phyloP scores from a whole-genome alignment of 2,329 filamentous ascomycete species.

The Fusarium brevicatenulatum region DNA sequence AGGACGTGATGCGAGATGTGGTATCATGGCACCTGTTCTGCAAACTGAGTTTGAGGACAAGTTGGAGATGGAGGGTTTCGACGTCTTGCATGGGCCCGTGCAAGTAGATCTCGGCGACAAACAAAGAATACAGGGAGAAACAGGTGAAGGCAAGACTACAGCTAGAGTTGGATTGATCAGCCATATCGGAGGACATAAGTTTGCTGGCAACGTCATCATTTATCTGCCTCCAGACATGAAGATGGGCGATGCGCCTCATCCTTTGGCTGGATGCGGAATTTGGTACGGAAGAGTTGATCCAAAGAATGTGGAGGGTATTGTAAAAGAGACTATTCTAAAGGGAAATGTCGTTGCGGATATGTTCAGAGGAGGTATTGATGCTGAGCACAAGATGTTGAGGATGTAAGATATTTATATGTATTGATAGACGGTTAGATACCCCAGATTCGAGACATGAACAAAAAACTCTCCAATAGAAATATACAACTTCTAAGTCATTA shows the following conservation, averaged over 20 bases:
- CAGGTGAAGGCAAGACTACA: slow-evolving; percentile 41
- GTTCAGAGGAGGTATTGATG: slow-evolving; percentile 75
- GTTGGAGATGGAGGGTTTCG: slow-evolving; percentile 60
- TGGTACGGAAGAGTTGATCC: slow-evolving; percentile 87
- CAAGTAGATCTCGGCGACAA: slow-evolving; percentile 41
- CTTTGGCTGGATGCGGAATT: slow-evolving; percentile 75
- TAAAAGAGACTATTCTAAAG: slow-evolving; percentile 73
- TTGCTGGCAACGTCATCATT: slow-evolving; percentile 84
- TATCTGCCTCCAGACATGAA: slow-evolving; percentile 72
- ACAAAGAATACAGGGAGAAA: slow-evolving; percentile 35
- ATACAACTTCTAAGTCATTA: not conserved
- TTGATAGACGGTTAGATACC: slow-evolving; percentile 22
- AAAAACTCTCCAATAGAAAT: not conserved
- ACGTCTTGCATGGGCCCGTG: slow-evolving; percentile 59
- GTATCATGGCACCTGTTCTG: slow-evolving; percentile 79
- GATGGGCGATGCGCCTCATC: slow-evolving; percentile 58
- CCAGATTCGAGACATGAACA: not conserved
- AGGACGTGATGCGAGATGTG: slow-evolving; percentile 83
- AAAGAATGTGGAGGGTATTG: slow-evolving; percentile 78
- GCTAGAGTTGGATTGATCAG: slow-evolving; percentile 77
- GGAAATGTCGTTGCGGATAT: slow-evolving; percentile 76
- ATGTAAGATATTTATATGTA: slow-evolving; percentile 44
- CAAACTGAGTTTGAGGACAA: slow-evolving; percentile 74
- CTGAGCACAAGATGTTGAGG: slow-evolving; percentile 63
- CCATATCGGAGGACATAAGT: slow-evolving; percentile 87